Evolutionary conservation across 306 rosid genomes (phyloP), one percentile per base, ranked within the genome.

Genomic region (cucumber (Cucumis sativus)): DNA sequence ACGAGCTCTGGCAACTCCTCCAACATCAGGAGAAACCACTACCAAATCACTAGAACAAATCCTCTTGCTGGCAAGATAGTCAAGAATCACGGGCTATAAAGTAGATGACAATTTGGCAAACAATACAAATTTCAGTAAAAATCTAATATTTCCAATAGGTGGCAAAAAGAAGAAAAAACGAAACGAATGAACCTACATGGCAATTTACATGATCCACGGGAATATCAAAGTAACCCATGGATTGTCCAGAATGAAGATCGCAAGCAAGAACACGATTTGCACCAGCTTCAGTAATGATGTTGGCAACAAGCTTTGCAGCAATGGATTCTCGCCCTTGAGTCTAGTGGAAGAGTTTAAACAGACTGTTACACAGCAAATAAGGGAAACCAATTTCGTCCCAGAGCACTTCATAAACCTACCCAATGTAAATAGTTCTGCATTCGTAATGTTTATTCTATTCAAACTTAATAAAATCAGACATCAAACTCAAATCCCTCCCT

Each of bases 1-100:
- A 79, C 99, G 99, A 58, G 99, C 99, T 80, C 97, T 95, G 51
- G 99, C 99, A 82, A 95, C 99, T 39, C 99, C 97, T 67, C 99
- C 99, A 66, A 92, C 99, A 88, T 95, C 99, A 78, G 99, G 99
- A 78, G 99, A 95, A 81, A 95, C 99, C 78, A 92, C 99, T 40
- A 95, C 97, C 92, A 95, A 84, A 77, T 92, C 99, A 74, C 85
- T 86, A 56, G 88, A 88, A 80, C 88, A 83, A 77, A 92, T 83
- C 35, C 79, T 82, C 91, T 95, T 95, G 91, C 97, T 95, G 68
- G 99, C 99, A 33, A 92, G 97, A 83, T 95, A 95, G 86, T 95
- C 99, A 63, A 95, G 97, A 80, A 95, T 89, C 74, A 95, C 97
- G 52, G 91, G 96, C 99, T 95, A 62, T 63, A 76, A 79, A 43